phyloP scores from a whole-genome alignment of 164 flowering plant genomes.

The Nelumbo lutea region DNA sequence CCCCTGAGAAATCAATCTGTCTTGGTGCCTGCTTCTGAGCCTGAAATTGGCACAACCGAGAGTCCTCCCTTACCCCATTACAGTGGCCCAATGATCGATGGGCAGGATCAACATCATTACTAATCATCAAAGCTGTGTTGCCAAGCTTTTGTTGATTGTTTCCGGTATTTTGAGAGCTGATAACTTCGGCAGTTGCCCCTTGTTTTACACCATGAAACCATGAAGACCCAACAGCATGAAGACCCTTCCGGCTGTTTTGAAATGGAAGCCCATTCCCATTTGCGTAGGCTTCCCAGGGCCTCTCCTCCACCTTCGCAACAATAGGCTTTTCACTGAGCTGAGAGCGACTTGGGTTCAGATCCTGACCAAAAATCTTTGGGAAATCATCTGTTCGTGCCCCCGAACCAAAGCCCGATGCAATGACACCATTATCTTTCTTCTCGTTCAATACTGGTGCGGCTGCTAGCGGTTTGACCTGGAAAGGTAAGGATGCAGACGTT shows the following conservation, averaged over 20 bases:
- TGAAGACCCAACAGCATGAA: conserved; percentile 40
- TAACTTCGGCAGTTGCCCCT: conserved; percentile 30
- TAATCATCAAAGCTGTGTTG: conserved; percentile 17
- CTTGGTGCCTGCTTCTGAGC: conserved; percentile 51
- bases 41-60: conserved; percentile 34
- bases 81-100: conserved; percentile 11
- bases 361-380: conserved; percentile 80
- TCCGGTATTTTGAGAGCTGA: conserved; percentile 22
- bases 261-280: conserved; percentile 42
- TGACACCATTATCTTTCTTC: conserved; percentile 36
- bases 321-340: conserved; percentile 56
- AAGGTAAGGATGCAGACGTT: conserved; percentile 9
- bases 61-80: conserved; percentile 46
- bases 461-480: conserved; percentile 25
- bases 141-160: conserved; percentile 33
- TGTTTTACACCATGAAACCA: conserved; percentile 36
- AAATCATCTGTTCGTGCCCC: conserved; percentile 30
- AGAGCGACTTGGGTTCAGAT: conserved; percentile 38
- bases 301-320: conserved; percentile 55
- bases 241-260: conserved; percentile 35
- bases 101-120: conserved; percentile 8
- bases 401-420: conserved; percentile 25
- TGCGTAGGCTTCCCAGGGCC: conserved; percentile 37
- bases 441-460: conserved; percentile 21
- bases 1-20: conserved; percentile 75